Evolutionary conservation across 345 rosid species (phyloP).

Genomic region (Reutealis trisperma): DNA sequence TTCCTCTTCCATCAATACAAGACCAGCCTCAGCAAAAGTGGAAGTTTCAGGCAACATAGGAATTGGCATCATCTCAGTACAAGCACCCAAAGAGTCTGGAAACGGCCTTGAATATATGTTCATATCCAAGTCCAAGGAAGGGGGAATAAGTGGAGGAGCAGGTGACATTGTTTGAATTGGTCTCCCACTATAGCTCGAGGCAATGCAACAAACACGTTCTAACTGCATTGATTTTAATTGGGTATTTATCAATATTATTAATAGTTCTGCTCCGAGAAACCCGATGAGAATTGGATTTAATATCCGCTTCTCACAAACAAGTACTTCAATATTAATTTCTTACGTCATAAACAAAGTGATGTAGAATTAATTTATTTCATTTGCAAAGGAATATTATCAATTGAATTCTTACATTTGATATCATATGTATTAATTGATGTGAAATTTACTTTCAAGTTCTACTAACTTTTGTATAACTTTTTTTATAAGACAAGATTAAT

Average conservation of each 20-base stretch:
- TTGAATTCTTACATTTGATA: too few relatives aligned
- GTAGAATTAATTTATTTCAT: too few relatives aligned
- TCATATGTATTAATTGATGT: too few relatives aligned
- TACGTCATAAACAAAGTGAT: too few relatives aligned
- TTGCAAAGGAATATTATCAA: too few relatives aligned
- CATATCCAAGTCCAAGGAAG: slow-evolving; percentile 80
- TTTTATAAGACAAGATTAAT: too few relatives aligned
- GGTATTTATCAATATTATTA: too few relatives aligned
- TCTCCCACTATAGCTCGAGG: slow-evolving; percentile 56
- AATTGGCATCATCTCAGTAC: slow-evolving; percentile 50
- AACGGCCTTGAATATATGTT: slow-evolving; percentile 54
- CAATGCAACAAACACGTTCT: slow-evolving; percentile 63
- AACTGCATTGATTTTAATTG: slow-evolving; percentile 39
- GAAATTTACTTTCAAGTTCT: too few relatives aligned
- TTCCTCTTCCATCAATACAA: slow-evolving; percentile 64
- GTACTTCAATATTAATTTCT: too few relatives aligned
- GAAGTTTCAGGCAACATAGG: slow-evolving; percentile 46
- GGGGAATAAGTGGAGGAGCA: slow-evolving; percentile 39
- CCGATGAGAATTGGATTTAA: not conserved
- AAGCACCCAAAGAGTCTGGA: slow-evolving; percentile 40
- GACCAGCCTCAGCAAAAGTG: slow-evolving; percentile 35
- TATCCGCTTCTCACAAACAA: too few relatives aligned
- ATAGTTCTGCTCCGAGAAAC: not conserved
- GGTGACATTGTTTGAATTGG: slow-evolving; percentile 48
- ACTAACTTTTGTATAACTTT: too few relatives aligned